Evolutionary conservation across 2,329 filamentous ascomycete species (phyloP), one percentile per base, ranked within the genome.

Genomic region (Aureobasidium leucospermi): DNA sequence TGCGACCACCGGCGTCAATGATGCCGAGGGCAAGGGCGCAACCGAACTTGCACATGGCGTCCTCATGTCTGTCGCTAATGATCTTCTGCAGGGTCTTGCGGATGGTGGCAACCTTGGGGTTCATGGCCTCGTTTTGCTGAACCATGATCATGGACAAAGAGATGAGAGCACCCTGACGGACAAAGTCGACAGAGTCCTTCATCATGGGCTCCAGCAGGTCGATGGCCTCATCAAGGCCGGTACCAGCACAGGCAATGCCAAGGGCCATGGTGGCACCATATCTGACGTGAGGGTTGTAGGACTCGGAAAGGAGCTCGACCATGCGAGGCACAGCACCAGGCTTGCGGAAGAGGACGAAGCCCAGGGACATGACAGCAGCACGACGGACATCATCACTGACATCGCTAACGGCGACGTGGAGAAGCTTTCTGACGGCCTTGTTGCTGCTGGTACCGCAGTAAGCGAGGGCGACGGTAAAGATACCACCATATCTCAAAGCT

Each of bases 21-120:
- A 99, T 97, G 69, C 94, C 94, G 16, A 99, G 81, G 9, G 94
- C 94, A 29, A 99, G 82, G 47, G 94, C 90, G 66, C 90, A 93
- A 67, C 94, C 94, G 65, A 99, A 99, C 74, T 99, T 99, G 71
- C 94, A 95, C 93, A 99, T 97, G 62, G 94, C 94, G 78, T 99
- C 94, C 74, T 99, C 94, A 67, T 99, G 94, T 56, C 94, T 87
- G 73, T 99, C 94, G 41, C 88, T 85, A 28, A 97, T 86, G 60
- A 96, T 90, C 81, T 96, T 97, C 78, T 90, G 88, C 63, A 99
- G 84, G 3, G 89, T 92, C 79, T 96, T 96, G 67, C 94, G 87
- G 65, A 97, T 92, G 1, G 86, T 83, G 23, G 86, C 85, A 49
- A 96, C 93, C 79, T 97, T 96, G 67, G 94, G 92, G 76, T 97